phyloP scores from a whole-genome alignment of 805 yeast genomes.

The Kockiozyma suomiensis region DNA sequence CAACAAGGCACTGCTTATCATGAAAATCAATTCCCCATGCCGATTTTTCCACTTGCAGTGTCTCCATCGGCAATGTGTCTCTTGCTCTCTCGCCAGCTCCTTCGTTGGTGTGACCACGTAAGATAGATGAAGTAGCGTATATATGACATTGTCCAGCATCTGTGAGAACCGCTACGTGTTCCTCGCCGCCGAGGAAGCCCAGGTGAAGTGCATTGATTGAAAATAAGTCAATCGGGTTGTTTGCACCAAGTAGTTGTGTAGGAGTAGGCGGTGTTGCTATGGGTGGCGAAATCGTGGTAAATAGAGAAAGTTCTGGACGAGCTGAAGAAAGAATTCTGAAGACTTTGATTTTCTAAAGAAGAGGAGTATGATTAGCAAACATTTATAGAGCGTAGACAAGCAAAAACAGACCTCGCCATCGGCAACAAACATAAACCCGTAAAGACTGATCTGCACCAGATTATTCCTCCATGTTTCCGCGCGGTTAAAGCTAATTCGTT shows the following conservation, averaged over 20 bases:
- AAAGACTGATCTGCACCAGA: slow-evolving; percentile 12
- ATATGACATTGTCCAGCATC: slow-evolving; percentile 29
- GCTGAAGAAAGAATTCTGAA: slow-evolving; percentile 14
- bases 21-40: slow-evolving; percentile 32
- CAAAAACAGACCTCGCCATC: slow-evolving; percentile 20
- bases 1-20: slow-evolving; percentile 23
- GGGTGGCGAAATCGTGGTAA: slow-evolving; percentile 20
- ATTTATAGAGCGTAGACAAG: no score
- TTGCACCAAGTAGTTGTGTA: slow-evolving; percentile 27
- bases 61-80: slow-evolving; percentile 16
- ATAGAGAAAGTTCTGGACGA: slow-evolving; percentile 16
- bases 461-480: slow-evolving; percentile 29
- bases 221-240: slow-evolving; percentile 24
- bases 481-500: slow-evolving; percentile 2
- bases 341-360: slow-evolving; percentile 16
- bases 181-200: slow-evolving; percentile 28
- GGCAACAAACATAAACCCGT: slow-evolving; percentile 27
- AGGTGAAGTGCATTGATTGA: slow-evolving; percentile 24
- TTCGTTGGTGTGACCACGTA: slow-evolving; percentile 5
- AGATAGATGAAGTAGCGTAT: slow-evolving; percentile 18
- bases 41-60: slow-evolving; percentile 25
- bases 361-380: background rate
- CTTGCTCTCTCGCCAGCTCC: slow-evolving; percentile 10
- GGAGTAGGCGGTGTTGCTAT: slow-evolving; percentile 21
- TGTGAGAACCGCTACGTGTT: slow-evolving; percentile 26